Conservation (phyloP, 106 monocot species). For the Agapanthus africanus region DNA sequence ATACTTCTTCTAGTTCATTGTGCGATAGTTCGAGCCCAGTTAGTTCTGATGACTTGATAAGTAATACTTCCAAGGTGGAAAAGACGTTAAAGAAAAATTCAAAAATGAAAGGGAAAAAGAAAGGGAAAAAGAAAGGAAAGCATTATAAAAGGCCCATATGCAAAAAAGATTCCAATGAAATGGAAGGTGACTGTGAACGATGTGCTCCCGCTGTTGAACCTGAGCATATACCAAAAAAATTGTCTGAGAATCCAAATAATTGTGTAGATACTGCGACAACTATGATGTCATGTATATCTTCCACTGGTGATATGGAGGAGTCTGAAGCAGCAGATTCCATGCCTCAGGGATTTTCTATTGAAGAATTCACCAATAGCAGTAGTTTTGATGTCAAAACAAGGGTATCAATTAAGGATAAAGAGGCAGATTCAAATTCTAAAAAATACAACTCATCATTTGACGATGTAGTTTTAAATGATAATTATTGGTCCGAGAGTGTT, state of each 20-base stretch:
- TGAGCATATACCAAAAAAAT: constrained; percentile 14
- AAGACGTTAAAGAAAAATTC: constrained; percentile 42
- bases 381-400: constrained; percentile 19
- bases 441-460: constrained; percentile 7
- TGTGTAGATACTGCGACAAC: constrained; percentile 4
- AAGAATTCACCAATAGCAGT: neutral
- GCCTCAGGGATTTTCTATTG: constrained; percentile 13
- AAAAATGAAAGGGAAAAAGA: constrained; percentile 67
- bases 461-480: constrained; percentile 16
- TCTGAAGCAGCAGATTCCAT: constrained; percentile 17
- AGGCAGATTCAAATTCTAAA: constrained; percentile 4
- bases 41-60: constrained; percentile 27
- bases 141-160: constrained; percentile 23
- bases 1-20: constrained; percentile 24
- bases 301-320: constrained; percentile 24
- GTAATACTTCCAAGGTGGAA: constrained; percentile 11
- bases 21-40: constrained; percentile 16
- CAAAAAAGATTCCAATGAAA: constrained; percentile 19
- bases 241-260: constrained; percentile 14
- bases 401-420: constrained; percentile 2
- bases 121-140: constrained; percentile 60
- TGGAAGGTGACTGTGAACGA: constrained; percentile 14
- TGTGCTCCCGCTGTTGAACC: constrained; percentile 14
- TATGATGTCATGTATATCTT: constrained; percentile 20
- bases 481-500: constrained; percentile 8